Base-by-base conservation (phyloP, 1,284 basidiomycete genomes). In the Boletus mariae region DNA sequence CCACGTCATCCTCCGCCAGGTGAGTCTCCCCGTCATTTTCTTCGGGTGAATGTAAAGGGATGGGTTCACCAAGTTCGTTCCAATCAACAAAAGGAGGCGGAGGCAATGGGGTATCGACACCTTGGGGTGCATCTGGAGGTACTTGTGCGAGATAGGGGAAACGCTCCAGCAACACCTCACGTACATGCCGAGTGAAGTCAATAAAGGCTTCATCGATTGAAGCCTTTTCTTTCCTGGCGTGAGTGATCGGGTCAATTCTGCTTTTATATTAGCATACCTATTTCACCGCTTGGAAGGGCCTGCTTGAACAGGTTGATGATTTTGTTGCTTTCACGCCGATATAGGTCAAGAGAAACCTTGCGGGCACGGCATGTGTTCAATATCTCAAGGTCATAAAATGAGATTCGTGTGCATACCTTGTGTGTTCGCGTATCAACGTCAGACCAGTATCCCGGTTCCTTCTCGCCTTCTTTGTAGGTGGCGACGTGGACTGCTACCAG, bases 261-360 rank as follows among this genome's bases (percentile, higher is more conserved):
- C 12, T n/a, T 43, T 20, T 38, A 45, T 37, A 52, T 25, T 17
- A 20, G 54, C 78, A 61, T 56, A 87, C 85, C 86, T 51, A 89
- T 78, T 67, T 90, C 85, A 5, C 76, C 82, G 4, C 76, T 83
- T 11, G 90, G 87, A 32, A 94, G 76, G 51, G 81, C 78, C 54
- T 92, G 86, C 62, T 89, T 89, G 69, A 98, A 95, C 61, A 92
- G 76, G 9, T 80, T 80, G n/a, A 95, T 80, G 57, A 98, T 90
- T 72, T 95, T 98, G 57, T 82, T 76, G 61, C 90, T 93, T 72
- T 99, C 96, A 49, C 90, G 80, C 15, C 96, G 79, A 70, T 99
- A 99, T 55, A 92, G 85, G 69, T 99, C 97, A 45, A 99, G 78
- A 17, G 94, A 97, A 41, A 98, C 92, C 91, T 93, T 61, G 25